phyloP scores from a whole-genome alignment of 768 basidiomycete species.

The Tylopilus sp. region DNA sequence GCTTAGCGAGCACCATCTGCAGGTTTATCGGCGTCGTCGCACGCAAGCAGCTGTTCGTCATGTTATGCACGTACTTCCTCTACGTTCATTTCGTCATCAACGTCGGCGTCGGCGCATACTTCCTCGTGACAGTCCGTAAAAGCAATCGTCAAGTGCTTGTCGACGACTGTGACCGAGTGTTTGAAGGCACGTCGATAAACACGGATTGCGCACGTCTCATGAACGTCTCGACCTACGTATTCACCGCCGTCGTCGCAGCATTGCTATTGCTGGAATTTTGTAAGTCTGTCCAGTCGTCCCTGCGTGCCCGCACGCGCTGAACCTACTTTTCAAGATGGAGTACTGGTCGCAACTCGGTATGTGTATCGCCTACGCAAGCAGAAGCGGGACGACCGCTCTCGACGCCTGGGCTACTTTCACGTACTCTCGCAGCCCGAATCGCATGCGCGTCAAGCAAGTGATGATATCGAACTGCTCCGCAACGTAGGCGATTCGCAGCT shows the following conservation, averaged over 20 bases:
- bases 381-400: slow-evolving; percentile 41
- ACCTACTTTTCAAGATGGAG: slow-evolving; percentile 42
- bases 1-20: slow-evolving; percentile 4
- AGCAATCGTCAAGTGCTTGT: slow-evolving; percentile 41
- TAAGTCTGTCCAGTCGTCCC: slow-evolving; percentile 35
- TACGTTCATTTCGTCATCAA: slow-evolving; percentile 58
- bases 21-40: slow-evolving; percentile 64
- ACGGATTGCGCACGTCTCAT: slow-evolving; percentile 44
- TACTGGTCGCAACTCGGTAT: slow-evolving; percentile 51
- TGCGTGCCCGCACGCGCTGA: neutral
- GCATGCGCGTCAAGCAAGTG: slow-evolving; percentile 26
- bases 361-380: slow-evolving; percentile 49
- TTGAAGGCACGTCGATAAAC: slow-evolving; percentile 40
- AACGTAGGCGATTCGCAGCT: slow-evolving; percentile 9
- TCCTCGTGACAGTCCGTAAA: slow-evolving; percentile 48
- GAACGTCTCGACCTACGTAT: slow-evolving; percentile 42
- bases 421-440: slow-evolving; percentile 20
- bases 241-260: slow-evolving; percentile 40
- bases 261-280: slow-evolving; percentile 56
- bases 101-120: slow-evolving; percentile 47
- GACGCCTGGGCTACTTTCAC: slow-evolving; percentile 32
- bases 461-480: slow-evolving; percentile 28
- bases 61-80: slow-evolving; percentile 53
- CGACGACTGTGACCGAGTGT: slow-evolving; percentile 44
- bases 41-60: slow-evolving; percentile 58